Base-by-base conservation (phyloP, 371 early-diverging fungal genomes). In the Syncephalastrum contaminatum region DNA sequence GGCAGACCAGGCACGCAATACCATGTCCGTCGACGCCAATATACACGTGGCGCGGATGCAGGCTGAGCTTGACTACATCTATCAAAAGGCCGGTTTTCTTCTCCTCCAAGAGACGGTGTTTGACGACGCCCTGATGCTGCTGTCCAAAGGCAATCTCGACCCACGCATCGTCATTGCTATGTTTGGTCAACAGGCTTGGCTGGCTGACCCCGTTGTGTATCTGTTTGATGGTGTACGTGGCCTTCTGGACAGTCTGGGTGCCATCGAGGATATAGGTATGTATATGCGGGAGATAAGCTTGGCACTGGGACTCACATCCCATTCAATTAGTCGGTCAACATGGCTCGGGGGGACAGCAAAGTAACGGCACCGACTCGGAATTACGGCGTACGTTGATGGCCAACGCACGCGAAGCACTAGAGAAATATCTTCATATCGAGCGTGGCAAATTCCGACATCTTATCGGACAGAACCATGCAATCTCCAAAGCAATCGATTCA, bases 51-150 rank as follows among this genome's bases (percentile, higher is more conserved):
- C 80, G 43, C 71, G 82, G 27, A 36, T 80, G 25, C 72, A 72
- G 46, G 56, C 62, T 2, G 86, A 87, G 52, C 58, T 86, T 16
- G 70, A 77, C 36, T 81, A 79, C 44, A 78, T 86, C 8, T 85
- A 86, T 53, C 85, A 86, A 58, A 85, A 87, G 42, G 87, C 87
- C 3, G 92, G 87, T 5, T 48, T 91, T 4, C 57, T 88, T 14
- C 77, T 80, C 40, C 67, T 91, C 12, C 72, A 77, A 22, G 83
- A 84, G 47, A 85, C 89, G 0, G 52, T 85, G 0, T 90, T 90
- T 65, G 87, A 89, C 20, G 84, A 88, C 54, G 90, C 91, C 0
- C 74, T 89, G 54, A 48, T 57, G 0, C 64, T 83, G 10, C 64
- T 93, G 19, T 67, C 82, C 18, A 83, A 84, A 64, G 90, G 90